These are phyloP conservation scores for Metschnikowia gelsemii DNA, from an alignment of 805 yeast species.

Conservation along the genomic window DNA sequence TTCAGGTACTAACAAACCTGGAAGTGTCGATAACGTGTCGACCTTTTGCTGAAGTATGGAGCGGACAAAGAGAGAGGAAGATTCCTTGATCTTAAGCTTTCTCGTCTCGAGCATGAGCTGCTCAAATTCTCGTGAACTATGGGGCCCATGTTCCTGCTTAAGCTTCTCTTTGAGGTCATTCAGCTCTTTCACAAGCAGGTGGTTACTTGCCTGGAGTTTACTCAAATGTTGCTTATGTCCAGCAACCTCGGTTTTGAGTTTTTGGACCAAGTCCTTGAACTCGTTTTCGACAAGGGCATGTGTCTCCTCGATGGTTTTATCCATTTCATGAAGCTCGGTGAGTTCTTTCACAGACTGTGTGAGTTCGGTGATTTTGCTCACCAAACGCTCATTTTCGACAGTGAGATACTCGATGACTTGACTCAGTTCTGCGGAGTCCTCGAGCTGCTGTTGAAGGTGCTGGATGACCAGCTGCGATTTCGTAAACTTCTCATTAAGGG, in stretches of 20 bases:
- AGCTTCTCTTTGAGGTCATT: constrained; percentile 5
- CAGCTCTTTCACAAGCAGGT: constrained; percentile 5
- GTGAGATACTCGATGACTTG: constrained; percentile 35
- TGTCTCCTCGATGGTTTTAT: constrained; percentile 48
- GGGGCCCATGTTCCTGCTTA: not conserved
- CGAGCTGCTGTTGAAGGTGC: constrained; percentile 33
- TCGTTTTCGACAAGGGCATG: constrained; percentile 46
- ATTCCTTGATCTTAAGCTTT: constrained; percentile 1
- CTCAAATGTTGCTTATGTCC: constrained; percentile 4
- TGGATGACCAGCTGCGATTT: constrained; percentile 27
- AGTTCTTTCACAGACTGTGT: constrained; percentile 42
- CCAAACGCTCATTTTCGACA: constrained; percentile 36
- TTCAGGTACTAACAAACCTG: constrained; percentile 6
- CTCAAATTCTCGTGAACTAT: constrained; percentile 4
- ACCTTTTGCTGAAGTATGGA: not conserved
- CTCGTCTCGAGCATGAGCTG: constrained; percentile 4
- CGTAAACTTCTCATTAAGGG: constrained; percentile 14
- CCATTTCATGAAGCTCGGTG: constrained; percentile 50
- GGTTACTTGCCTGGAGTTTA: constrained; percentile 2
- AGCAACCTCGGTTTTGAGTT: constrained; percentile 5
- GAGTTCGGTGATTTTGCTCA: constrained; percentile 31
- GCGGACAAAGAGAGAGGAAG: not conserved
- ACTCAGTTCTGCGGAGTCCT: constrained; percentile 36
- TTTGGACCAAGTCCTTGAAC: constrained; percentile 22
- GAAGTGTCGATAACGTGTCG: not conserved